Percentiles rank a stretch among this genome's conserved stretches.
Conservation (phyloP, 108 stramenopile genomes). For the Chaetoceros muelleri region DNA sequence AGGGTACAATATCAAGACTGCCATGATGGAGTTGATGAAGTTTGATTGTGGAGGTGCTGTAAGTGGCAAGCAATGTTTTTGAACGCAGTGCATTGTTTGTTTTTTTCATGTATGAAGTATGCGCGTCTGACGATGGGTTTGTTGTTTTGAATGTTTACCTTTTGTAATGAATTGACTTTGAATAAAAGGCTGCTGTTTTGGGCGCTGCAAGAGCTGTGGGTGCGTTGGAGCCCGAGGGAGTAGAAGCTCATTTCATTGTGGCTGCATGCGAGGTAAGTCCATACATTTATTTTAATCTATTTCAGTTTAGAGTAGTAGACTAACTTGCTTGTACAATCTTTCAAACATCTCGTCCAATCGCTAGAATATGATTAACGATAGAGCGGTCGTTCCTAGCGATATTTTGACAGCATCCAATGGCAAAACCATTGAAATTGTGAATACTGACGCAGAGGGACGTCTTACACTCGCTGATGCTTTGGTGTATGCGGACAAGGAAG, state of each 20-base stretch:
- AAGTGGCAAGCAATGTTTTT: background rate
- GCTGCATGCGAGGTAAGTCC: slow-evolving; percentile 31
- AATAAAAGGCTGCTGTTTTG: slow-evolving; percentile 40
- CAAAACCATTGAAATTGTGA: slow-evolving; percentile 55
- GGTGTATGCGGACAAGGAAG: slow-evolving; percentile 45
- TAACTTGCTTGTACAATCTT: slow-evolving; percentile 14
- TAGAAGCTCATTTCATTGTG: slow-evolving; percentile 34
- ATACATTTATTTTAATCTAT: too few relatives aligned
- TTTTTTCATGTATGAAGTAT: background rate
- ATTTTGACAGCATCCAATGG: slow-evolving; percentile 64
- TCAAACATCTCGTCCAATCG: slow-evolving; percentile 16
- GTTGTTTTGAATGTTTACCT: too few relatives aligned
- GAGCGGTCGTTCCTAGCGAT: slow-evolving; percentile 51
- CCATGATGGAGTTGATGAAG: slow-evolving; percentile 79
- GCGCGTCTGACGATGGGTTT: too few relatives aligned
- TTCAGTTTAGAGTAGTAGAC: slow-evolving; percentile 13
- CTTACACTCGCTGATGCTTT: slow-evolving; percentile 64
- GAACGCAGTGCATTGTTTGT: background rate
- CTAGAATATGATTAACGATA: slow-evolving; percentile 51
- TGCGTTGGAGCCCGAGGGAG: slow-evolving; percentile 6
- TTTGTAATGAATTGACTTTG: background rate
- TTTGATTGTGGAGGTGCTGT: slow-evolving; percentile 75
- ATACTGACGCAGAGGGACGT: slow-evolving; percentile 69
- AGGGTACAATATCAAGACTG: slow-evolving; percentile 76
- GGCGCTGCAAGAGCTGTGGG: slow-evolving; percentile 37